A percentile compares a stretch with the other conserved stretches of the same genome.
Evolutionary conservation across 169 alveolate species (phyloP).

Genomic region (Eimeria necatrix): DNA sequence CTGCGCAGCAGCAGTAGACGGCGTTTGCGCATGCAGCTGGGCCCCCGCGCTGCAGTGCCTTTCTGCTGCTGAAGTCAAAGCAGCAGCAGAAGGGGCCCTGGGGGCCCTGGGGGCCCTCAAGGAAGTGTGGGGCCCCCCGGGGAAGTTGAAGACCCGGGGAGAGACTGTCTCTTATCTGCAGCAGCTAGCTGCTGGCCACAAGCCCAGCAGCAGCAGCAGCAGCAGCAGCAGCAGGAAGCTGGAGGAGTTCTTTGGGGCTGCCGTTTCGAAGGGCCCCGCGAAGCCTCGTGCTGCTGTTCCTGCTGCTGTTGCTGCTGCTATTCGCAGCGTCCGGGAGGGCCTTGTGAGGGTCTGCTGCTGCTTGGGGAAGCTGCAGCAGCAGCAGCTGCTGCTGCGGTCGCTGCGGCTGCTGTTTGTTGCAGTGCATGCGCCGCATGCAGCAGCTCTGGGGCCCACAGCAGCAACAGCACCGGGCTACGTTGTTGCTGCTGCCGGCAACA

Average conservation of each 20-base stretch:
- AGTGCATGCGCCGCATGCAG: neutral
- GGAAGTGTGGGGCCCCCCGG: neutral
- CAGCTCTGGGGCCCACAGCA: conserved; percentile 18
- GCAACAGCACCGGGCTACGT: conserved; percentile 35
- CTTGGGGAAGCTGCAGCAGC: conserved; percentile 4
- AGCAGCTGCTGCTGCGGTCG: conserved; percentile 13
- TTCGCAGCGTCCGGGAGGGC: neutral
- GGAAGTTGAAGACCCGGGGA: neutral
- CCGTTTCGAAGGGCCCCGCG: neutral
- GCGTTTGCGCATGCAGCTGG: conserved; percentile 6
- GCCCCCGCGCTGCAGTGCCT: neutral
- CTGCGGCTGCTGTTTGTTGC: neutral
- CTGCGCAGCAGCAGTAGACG: neutral
- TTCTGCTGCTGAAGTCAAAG: conserved; percentile 1
- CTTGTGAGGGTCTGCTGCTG: neutral
- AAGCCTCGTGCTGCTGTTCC: neutral
- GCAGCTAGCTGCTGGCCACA: neutral
- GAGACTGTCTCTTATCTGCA: conserved; percentile 11
- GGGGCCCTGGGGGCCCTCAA: conserved; percentile 9
- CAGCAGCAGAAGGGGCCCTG: neutral
- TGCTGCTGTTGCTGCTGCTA: conserved; percentile 4
- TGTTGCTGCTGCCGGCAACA: conserved; percentile 9
- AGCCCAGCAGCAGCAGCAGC: neutral
- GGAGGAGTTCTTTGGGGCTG: neutral
- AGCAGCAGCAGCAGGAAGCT: conserved; percentile 12